Evolutionary conservation across 805 yeast species (phyloP).

Genomic region (Wickerhamiella bombiphila): DNA sequence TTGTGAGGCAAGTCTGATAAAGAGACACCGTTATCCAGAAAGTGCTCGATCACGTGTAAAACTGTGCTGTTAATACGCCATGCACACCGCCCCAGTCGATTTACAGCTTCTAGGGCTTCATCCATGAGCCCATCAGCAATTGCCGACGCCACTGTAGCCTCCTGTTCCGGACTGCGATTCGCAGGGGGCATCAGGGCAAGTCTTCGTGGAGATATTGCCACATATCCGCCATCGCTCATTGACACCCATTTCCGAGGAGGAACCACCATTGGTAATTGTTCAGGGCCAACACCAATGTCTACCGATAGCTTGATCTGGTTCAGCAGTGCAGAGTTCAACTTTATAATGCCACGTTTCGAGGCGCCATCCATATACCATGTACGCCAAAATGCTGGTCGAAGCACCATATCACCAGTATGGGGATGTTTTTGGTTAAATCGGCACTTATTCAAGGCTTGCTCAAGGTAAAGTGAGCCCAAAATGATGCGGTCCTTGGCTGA

Average conservation of each 20-base stretch:
- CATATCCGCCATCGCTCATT: slow-evolving; percentile 63
- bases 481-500: slow-evolving; percentile 26
- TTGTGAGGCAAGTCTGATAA: not conserved
- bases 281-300: slow-evolving; percentile 50
- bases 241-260: slow-evolving; percentile 64
- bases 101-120: slow-evolving; percentile 6
- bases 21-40: not conserved
- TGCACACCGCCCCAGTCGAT: slow-evolving; percentile 8
- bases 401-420: slow-evolving; percentile 32
- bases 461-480: slow-evolving; percentile 23
- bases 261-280: slow-evolving; percentile 69
- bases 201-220: not conserved
- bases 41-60: not conserved
- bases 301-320: slow-evolving; percentile 51
- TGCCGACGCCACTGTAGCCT: slow-evolving; percentile 28
- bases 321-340: slow-evolving; percentile 66
- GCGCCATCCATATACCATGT: slow-evolving; percentile 43
- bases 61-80: slow-evolving; percentile 10
- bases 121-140: slow-evolving; percentile 4
- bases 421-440: slow-evolving; percentile 15
- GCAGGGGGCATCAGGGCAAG: slow-evolving; percentile 14
- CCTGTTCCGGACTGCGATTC: slow-evolving; percentile 42
- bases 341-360: slow-evolving; percentile 59
- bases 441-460: slow-evolving; percentile 16
- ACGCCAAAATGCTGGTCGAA: slow-evolving; percentile 48